phyloP scores from a whole-genome alignment of 2,329 filamentous ascomycete genomes.

The Cyanodermella asteris region DNA sequence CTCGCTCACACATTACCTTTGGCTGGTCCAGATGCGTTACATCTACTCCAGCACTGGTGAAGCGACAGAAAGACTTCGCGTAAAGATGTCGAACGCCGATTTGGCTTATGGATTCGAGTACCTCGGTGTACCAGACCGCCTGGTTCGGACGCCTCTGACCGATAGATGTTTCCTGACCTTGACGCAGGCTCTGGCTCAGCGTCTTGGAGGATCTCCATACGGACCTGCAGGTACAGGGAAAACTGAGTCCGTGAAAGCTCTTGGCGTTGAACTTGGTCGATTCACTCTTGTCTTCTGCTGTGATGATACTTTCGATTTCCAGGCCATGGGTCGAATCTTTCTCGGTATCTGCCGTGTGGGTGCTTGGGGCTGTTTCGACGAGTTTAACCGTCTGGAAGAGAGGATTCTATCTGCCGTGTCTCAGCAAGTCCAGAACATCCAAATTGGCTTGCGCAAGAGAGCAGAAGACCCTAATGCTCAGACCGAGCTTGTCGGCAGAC shows the following conservation, averaged over 20 bases:
- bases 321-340: conserved; percentile 98
- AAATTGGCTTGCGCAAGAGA: conserved; percentile 76
- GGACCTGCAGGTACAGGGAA: conserved; percentile 96
- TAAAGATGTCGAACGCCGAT: conserved; percentile 92
- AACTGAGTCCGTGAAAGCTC: conserved; percentile 94
- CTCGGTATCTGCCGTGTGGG: conserved; percentile 96
- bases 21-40: conserved; percentile 95
- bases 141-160: conserved; percentile 89
- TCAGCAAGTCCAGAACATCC: conserved; percentile 98
- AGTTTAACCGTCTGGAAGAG: conserved; percentile 98
- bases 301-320: conserved; percentile 98
- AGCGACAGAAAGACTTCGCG: conserved; percentile 56
- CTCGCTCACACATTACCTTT: conserved; percentile 62
- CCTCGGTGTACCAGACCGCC: conserved; percentile 80
- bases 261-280: conserved; percentile 85
- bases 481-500: conserved; percentile 84
- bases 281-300: conserved; percentile 99
- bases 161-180: conserved; percentile 97
- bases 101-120: conserved; percentile 97
- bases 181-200: conserved; percentile 84
- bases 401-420: conserved; percentile 94
- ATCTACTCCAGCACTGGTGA: conserved; percentile 69
- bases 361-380: conserved; percentile 98
- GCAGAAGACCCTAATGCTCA: conserved; percentile 63
- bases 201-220: conserved; percentile 89